These are phyloP conservation scores for Clonostachys sp. DNA, from an alignment of 2,329 filamentous ascomycete genomes.

Conservation along the genomic window DNA sequence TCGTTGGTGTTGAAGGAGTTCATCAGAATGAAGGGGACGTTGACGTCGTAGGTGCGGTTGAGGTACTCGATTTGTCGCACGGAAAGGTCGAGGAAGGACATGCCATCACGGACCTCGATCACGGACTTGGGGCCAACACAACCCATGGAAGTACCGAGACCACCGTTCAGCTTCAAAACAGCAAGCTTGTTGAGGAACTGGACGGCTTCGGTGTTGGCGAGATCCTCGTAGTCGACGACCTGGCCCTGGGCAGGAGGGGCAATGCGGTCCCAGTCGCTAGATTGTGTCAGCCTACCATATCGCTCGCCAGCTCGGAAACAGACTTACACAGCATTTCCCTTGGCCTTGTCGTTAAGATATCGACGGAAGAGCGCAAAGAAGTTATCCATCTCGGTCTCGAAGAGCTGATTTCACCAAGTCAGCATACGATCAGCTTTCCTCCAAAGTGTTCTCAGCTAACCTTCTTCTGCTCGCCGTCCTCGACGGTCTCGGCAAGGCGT, in stretches of 20 bases:
- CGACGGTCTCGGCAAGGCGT: constrained; percentile 83
- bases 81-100: constrained; percentile 98
- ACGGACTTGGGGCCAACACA: constrained; percentile 99
- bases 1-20: constrained; percentile 99
- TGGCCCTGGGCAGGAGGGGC: constrained; percentile 88
- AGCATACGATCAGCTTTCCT: background rate
- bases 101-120: constrained; percentile 98
- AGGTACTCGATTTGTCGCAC: constrained; percentile 99
- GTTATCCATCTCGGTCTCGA: constrained; percentile 99
- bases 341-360: constrained; percentile 98
- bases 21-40: constrained; percentile 98
- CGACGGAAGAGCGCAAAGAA: constrained; percentile 98
- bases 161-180: constrained; percentile 98
- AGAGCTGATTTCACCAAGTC: constrained; percentile 54
- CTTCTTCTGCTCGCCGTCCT: constrained; percentile 79
- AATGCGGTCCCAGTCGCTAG: constrained; percentile 93
- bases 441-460: constrained; percentile 38
- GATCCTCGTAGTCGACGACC: constrained; percentile 90
- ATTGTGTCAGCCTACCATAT: constrained; percentile 9
- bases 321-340: constrained; percentile 80
- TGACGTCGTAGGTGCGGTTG: constrained; percentile 95
- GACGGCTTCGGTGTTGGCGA: constrained; percentile 85
- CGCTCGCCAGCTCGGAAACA: too few species aligned
- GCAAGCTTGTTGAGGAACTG: constrained; percentile 96
- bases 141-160: constrained; percentile 98